Percentiles rank a stretch among this genome's conserved stretches.
phyloP scores from a whole-genome alignment of 2,329 filamentous ascomycete genomes.

The Hymenoscyphus infarciens region DNA sequence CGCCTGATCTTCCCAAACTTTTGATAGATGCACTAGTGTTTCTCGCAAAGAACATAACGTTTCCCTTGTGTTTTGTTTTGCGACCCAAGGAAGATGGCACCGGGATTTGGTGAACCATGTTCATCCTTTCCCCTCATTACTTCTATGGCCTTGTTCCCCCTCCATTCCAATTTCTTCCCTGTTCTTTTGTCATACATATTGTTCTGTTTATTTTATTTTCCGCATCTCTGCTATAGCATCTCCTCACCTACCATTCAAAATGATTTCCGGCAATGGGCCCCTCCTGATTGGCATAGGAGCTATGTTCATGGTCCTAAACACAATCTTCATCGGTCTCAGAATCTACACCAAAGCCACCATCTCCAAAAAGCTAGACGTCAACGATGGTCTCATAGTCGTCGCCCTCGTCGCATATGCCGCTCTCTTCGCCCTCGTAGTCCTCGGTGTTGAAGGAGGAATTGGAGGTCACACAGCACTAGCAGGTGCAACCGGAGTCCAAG shows the following conservation, averaged over 20 bases:
- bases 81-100: not conserved
- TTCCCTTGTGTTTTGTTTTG: not conserved
- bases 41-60: not conserved
- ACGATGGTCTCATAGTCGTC: conserved; percentile 23
- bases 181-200: not conserved
- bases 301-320: conserved; percentile 13
- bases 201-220: not conserved
- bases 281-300: conserved; percentile 13
- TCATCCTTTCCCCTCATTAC: not conserved
- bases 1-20: conserved; percentile 2
- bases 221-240: not conserved
- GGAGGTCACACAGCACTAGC: conserved; percentile 16
- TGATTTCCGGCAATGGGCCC: not conserved
- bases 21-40: conserved; percentile 2
- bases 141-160: not conserved
- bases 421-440: conserved; percentile 18
- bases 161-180: not conserved
- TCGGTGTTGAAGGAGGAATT: conserved; percentile 21
- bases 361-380: conserved; percentile 20
- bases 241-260: not conserved
- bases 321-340: conserved; percentile 19
- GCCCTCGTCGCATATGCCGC: conserved; percentile 15
- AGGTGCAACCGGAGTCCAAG: conserved; percentile 6
- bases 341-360: conserved; percentile 15
- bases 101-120: not conserved